Evolutionary conservation across 495 filamentous ascomycete genomes (phyloP).

Genomic region (Trichoderma parareesei): DNA sequence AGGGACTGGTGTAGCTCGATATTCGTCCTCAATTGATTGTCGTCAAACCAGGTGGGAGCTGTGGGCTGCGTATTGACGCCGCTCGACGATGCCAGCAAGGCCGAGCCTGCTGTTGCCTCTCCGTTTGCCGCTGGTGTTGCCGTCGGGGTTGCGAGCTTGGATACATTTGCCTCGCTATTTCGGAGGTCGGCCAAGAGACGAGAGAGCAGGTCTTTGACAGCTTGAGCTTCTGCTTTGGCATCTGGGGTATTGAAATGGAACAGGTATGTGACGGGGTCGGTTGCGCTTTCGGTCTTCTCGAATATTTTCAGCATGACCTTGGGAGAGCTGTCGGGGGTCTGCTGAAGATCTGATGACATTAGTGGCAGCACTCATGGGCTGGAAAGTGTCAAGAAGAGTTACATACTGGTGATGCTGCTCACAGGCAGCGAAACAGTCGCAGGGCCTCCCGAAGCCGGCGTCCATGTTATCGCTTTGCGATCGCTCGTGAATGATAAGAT

Average conservation of each 20-base stretch:
- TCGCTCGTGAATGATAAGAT: slow-evolving; percentile 64
- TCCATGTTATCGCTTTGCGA: slow-evolving; percentile 69
- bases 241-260: slow-evolving; percentile 79
- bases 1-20: slow-evolving; percentile 77
- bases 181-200: slow-evolving; percentile 64
- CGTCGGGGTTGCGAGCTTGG: slow-evolving; percentile 31
- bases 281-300: slow-evolving; percentile 47
- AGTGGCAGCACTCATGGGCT: slow-evolving; percentile 9
- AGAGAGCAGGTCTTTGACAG: slow-evolving; percentile 75
- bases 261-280: slow-evolving; percentile 59
- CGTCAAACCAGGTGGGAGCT: slow-evolving; percentile 62
- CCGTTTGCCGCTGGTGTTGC: slow-evolving; percentile 24
- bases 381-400: slow-evolving; percentile 7
- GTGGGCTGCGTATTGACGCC: slow-evolving; percentile 36
- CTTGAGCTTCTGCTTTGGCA: slow-evolving; percentile 74
- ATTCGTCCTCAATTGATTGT: slow-evolving; percentile 62
- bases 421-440: slow-evolving; percentile 62
- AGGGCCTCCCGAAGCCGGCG: slow-evolving; percentile 48
- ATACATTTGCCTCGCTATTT: slow-evolving; percentile 37
- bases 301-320: slow-evolving; percentile 92
- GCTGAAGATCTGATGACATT: slow-evolving; percentile 63
- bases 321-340: slow-evolving; percentile 69
- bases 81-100: slow-evolving; percentile 38
- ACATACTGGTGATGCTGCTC: slow-evolving; percentile 67
- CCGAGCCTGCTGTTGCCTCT: slow-evolving; percentile 30